Evolutionary conservation across 371 early-diverging fungal genomes (phyloP).

Genomic region (Ordospora colligata): DNA sequence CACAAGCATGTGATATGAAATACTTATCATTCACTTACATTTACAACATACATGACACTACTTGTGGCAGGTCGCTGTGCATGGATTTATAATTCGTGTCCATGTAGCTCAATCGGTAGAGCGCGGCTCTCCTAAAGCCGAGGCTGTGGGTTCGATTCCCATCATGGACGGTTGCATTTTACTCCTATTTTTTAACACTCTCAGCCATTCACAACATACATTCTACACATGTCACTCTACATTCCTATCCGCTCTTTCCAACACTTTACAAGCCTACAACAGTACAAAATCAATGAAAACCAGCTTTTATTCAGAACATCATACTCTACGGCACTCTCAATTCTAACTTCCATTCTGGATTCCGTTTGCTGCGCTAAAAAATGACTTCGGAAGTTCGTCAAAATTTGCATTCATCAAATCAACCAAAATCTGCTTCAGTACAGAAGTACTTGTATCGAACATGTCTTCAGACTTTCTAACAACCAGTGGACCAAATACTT

Average conservation of each 20-base stretch:
- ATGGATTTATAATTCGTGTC: background rate
- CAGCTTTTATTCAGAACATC: background rate
- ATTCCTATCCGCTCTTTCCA: too few species aligned
- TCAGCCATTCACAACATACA: too few species aligned
- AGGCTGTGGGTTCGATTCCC: conserved; percentile 49
- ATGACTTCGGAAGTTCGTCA: background rate
- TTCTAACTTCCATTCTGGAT: background rate
- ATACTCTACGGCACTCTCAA: too few species aligned
- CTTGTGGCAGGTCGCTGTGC: background rate
- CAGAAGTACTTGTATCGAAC: background rate
- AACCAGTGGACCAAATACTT: background rate
- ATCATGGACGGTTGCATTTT: conserved; percentile 30
- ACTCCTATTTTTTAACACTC: background rate
- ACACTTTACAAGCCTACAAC: background rate
- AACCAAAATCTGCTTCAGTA: background rate
- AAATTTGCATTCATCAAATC: background rate
- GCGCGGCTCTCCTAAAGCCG: conserved; percentile 49
- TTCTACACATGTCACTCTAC: too few species aligned
- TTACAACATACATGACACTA: too few species aligned
- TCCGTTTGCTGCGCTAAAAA: background rate
- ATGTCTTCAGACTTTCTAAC: background rate
- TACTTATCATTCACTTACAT: too few species aligned
- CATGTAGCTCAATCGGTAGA: conserved; percentile 44
- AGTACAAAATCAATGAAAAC: background rate
- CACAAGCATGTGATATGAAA: too few species aligned